A percentile compares a stretch with the other conserved stretches of the same genome.
Conservation (phyloP, 169 alveolate species). For the Cryptosporidium felis region DNA sequence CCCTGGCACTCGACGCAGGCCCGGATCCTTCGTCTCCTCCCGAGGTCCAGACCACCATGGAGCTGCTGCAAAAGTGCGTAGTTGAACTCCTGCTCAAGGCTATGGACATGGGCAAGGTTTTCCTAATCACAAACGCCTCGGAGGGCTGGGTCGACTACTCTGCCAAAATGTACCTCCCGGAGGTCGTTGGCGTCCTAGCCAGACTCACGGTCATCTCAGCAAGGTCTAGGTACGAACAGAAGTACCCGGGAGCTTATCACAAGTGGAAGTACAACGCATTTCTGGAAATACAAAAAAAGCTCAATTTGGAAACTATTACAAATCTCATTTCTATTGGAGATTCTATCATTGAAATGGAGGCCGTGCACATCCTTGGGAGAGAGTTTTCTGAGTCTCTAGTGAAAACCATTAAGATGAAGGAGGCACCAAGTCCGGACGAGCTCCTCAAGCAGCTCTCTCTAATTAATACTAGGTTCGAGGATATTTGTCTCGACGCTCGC, state of each 20-base stretch:
- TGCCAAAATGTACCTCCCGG: slow-evolving; percentile 84
- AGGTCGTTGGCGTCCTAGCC: slow-evolving; percentile 56
- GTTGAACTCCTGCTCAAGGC: slow-evolving; percentile 78
- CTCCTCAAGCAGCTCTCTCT: slow-evolving; percentile 87
- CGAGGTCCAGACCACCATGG: slow-evolving; percentile 8
- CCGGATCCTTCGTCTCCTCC: neutral
- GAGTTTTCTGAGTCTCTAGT: slow-evolving; percentile 88
- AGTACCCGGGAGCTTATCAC: slow-evolving; percentile 86
- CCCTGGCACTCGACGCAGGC: too few species aligned
- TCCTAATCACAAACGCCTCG: slow-evolving; percentile 92
- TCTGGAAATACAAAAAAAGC: slow-evolving; percentile 82
- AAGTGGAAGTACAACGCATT: slow-evolving; percentile 91
- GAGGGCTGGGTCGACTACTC: slow-evolving; percentile 94
- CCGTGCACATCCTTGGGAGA: slow-evolving; percentile 91
- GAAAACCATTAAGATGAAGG: slow-evolving; percentile 93
- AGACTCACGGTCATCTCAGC: slow-evolving; percentile 89
- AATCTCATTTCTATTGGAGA: slow-evolving; percentile 93
- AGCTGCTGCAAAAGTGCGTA: slow-evolving; percentile 57
- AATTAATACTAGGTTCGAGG: slow-evolving; percentile 87
- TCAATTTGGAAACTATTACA: slow-evolving; percentile 87
- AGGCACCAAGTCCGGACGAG: slow-evolving; percentile 92
- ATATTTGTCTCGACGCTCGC: slow-evolving; percentile 87
- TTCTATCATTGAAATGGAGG: slow-evolving; percentile 93
- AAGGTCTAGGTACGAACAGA: slow-evolving; percentile 85
- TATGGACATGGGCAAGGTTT: slow-evolving; percentile 81